A percentile compares a stretch with the other conserved stretches of the same genome.
Evolutionary conservation across 148 eudicot genomes (phyloP).

Genomic region (Amaranthus hypochondriacus): DNA sequence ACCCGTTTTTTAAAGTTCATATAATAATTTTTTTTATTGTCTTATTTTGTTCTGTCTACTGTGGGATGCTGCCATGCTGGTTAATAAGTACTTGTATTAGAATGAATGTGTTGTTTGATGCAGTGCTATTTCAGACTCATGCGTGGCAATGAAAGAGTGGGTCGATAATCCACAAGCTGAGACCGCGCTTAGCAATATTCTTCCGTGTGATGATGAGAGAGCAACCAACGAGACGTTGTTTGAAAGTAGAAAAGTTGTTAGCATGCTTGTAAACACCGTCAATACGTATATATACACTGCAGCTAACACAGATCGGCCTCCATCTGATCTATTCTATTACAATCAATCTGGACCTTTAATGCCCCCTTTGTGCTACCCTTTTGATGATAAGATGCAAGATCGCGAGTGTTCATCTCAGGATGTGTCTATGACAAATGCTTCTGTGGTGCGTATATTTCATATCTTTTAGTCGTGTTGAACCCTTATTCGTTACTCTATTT

Average conservation of each 20-base stretch:
- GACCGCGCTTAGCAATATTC: conserved; percentile 88
- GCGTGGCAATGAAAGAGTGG: conserved; percentile 98
- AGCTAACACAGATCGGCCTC: conserved; percentile 62
- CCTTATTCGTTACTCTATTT: not conserved
- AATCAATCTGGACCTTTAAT: conserved; percentile 85
- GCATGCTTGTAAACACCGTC: conserved; percentile 49
- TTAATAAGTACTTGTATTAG: not conserved
- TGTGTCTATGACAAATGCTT: conserved; percentile 68
- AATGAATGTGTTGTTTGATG: conserved; percentile 12
- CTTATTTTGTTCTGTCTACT: not conserved
- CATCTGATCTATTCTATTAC: conserved; percentile 46
- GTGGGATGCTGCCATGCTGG: too few species aligned
- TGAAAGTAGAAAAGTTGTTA: conserved; percentile 65
- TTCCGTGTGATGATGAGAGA: conserved; percentile 85
- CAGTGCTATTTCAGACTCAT: conserved; percentile 83
- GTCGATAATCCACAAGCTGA: conserved; percentile 88
- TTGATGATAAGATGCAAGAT: conserved; percentile 64
- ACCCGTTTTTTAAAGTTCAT: too few species aligned
- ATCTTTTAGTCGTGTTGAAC: not conserved
- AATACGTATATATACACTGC: conserved; percentile 61
- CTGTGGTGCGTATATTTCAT: conserved; percentile 45
- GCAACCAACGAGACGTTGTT: conserved; percentile 70
- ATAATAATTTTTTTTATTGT: too few species aligned
- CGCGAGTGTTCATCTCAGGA: conserved; percentile 52
- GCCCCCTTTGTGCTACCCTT: conserved; percentile 85